These are phyloP conservation scores for Silene coronaria DNA, from an alignment of 179 eudicot genomes.

Conservation along the genomic window DNA sequence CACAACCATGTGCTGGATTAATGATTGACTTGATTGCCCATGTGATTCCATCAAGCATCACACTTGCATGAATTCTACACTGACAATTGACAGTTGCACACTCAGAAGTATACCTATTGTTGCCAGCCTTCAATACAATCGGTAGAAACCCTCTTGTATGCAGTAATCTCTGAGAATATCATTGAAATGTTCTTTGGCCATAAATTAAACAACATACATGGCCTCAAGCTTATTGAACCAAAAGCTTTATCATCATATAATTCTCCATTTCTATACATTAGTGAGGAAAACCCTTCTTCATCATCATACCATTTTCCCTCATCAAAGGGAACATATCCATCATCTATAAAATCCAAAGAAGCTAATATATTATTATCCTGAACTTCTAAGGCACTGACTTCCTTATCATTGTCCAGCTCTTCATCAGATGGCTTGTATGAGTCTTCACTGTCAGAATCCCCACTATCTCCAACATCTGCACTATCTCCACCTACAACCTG, in stretches of 20 bases:
- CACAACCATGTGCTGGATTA: neutral
- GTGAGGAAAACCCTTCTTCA: neutral
- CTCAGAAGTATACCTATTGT: neutral
- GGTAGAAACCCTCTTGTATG: neutral
- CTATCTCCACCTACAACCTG: no score
- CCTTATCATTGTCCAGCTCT: neutral
- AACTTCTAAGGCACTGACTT: neutral
- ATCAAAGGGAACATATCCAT: neutral
- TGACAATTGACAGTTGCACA: neutral
- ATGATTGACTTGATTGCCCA: slow-evolving; percentile 1
- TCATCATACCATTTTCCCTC: neutral
- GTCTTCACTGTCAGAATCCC: neutral
- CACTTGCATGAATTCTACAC: neutral
- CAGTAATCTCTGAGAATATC: neutral
- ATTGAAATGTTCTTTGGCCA: neutral
- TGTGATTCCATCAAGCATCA: neutral
- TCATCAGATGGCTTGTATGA: neutral
- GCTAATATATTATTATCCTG: neutral
- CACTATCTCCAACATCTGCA: no score
- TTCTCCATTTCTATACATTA: neutral
- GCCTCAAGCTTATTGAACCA: neutral
- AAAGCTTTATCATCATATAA: neutral
- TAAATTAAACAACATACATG: neutral
- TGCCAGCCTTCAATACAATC: neutral
- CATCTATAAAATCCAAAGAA: neutral